These are phyloP conservation scores for Saccharomycopsis hybrid DNA, from an alignment of 1,139 yeast species.

Conservation along the genomic window DNA sequence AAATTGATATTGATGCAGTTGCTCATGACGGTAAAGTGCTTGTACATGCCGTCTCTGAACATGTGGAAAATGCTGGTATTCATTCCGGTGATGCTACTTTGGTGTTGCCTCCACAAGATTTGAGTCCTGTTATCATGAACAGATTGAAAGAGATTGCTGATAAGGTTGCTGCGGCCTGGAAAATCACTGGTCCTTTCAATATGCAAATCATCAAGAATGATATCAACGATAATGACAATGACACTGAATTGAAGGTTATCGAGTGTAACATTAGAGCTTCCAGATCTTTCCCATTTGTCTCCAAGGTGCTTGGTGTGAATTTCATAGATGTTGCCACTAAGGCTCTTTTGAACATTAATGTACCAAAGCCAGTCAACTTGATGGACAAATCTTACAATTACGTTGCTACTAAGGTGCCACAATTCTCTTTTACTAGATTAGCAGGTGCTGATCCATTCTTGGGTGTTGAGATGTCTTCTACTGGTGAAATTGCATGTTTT, in stretches of 20 bases:
- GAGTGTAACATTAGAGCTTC: constrained; percentile 99
- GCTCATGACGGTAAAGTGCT: constrained; percentile 82
- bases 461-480: constrained; percentile 98
- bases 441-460: constrained; percentile 99
- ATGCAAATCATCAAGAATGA: constrained; percentile 89
- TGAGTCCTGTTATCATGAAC: constrained; percentile 50
- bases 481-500: constrained; percentile 97
- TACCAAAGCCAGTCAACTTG: constrained; percentile 81
- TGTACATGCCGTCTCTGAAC: constrained; percentile 96
- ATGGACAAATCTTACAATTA: constrained; percentile 55
- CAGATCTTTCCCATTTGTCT: constrained; percentile 97
- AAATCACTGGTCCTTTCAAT: constrained; percentile 95
- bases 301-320: constrained; percentile 90
- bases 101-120: constrained; percentile 81
- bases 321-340: constrained; percentile 91
- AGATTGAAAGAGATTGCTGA: constrained; percentile 78
- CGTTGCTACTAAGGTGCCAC: constrained; percentile 97
- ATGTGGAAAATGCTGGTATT: constrained; percentile 97
- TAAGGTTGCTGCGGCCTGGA: constrained; percentile 91
- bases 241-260: constrained; percentile 73
- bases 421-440: constrained; percentile 93
- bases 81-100: constrained; percentile 98
- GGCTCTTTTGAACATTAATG: constrained; percentile 73
- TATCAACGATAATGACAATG: constrained; percentile 37
- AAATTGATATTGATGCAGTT: constrained; percentile 95